A percentile compares a stretch with the other conserved stretches of the same genome.
Evolutionary conservation across 2,329 filamentous ascomycete species (phyloP).

Genomic region (Bipolaris sorokiniana): DNA sequence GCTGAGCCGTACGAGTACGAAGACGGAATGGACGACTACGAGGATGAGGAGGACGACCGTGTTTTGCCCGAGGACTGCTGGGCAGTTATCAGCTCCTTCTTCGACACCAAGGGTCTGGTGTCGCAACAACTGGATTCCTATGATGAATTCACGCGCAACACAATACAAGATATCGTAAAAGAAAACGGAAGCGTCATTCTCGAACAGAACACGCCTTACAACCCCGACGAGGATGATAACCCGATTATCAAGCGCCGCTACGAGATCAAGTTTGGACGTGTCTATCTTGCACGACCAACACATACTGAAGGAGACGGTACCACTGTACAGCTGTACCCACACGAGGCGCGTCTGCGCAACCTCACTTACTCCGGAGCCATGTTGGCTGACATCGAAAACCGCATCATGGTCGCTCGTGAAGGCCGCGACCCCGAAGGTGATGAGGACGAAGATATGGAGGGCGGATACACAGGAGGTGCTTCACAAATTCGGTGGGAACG

Average conservation of each 20-base stretch:
- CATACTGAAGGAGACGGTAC: conserved; percentile 93
- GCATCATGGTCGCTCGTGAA: conserved; percentile 82
- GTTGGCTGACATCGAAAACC: conserved; percentile 86
- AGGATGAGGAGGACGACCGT: conserved; percentile 62
- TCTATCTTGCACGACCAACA: conserved; percentile 86
- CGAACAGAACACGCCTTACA: conserved; percentile 85
- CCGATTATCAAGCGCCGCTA: conserved; percentile 88
- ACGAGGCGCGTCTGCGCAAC: conserved; percentile 94
- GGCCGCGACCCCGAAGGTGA: conserved; percentile 69
- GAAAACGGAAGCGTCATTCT: conserved; percentile 92
- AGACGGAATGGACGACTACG: conserved; percentile 69
- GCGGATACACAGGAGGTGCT: conserved; percentile 35
- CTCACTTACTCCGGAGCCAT: conserved; percentile 93
- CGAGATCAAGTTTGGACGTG: conserved; percentile 90
- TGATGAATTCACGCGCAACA: conserved; percentile 93
- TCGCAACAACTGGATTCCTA: conserved; percentile 98
- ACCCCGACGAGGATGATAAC: conserved; percentile 69
- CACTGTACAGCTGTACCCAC: conserved; percentile 83
- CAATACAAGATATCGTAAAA: conserved; percentile 91
- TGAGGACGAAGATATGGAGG: conserved; percentile 59
- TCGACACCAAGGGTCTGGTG: conserved; percentile 92
- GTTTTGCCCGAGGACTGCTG: conserved; percentile 97
- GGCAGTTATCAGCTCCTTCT: conserved; percentile 96
- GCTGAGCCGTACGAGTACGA: conserved; percentile 61
- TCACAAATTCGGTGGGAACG: conserved; percentile 57